Base-by-base conservation (phyloP, 805 yeast species). In the Scheffersomyces amazonensis region DNA sequence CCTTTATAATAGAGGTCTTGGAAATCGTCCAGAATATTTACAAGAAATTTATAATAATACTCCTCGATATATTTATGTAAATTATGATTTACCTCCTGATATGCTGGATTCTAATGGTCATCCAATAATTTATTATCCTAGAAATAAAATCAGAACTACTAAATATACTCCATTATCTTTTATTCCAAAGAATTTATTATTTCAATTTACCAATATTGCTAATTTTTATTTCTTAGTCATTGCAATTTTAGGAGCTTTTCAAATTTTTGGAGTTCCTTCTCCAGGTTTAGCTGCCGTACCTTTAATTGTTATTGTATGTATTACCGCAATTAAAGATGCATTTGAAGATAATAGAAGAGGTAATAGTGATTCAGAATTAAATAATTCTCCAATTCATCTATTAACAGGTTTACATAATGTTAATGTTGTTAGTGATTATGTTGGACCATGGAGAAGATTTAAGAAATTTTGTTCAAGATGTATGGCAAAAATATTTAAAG, bases 271-370 rank as follows among this genome's bases (percentile, higher is more conserved):
- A 33, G 89, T 83, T 16, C 71, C 76, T 22, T 70, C 69, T 42
- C 89, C 93, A 1, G 91, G 80, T 1, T 65, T 85, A 52, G 83
- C 85, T 16, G 86, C 89, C 2, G 90, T 84, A 23, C 95, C 95
- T 2, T 75, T 85, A 54, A 82, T 84, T 56, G 90, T 85, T 39
- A 84, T 85, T 66, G 89, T 85, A 15, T 68, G 71, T 38, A 66
- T 85, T 46, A 85, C 93, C 2, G 90, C 88, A 4, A 54, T 81
- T 45, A 82, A 83, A 52, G 93, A 86, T 60, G 90, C 83, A 0
- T 68, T 85, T 48, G 95, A 85, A 60, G 95, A 85, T 58, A 81
- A 76, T 46, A 70, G 85, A 41, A 72, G 95, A 50, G 75, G 76
- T 2, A 49, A 69, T 2, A 75, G 80, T 28, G 95, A 85, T 58